phyloP scores from a whole-genome alignment of 2,329 filamentous ascomycete species.

The Escovopsis sp. region DNA sequence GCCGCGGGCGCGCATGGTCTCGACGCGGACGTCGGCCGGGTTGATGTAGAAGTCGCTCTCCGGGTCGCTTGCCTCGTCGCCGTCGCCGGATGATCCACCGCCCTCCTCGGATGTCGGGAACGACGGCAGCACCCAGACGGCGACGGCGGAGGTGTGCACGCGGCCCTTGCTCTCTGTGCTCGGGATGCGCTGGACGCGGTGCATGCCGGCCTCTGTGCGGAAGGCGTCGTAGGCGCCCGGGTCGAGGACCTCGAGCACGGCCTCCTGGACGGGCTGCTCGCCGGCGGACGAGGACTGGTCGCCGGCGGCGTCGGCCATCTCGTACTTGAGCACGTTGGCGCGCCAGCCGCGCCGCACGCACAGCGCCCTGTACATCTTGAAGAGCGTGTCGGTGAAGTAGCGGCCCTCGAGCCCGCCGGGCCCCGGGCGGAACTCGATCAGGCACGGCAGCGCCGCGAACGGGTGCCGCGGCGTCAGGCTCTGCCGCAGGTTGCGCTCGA shows the following conservation, averaged over 20 bases:
- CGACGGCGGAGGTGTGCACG: conserved; percentile 85
- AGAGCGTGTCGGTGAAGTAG: conserved; percentile 73
- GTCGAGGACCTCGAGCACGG: conserved; percentile 67
- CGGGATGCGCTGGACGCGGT: conserved; percentile 86
- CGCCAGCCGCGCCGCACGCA: conserved; percentile 56
- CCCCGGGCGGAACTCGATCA: conserved; percentile 83
- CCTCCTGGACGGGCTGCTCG: conserved; percentile 66
- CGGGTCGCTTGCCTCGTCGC: conserved; percentile 49
- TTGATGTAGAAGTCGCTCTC: conserved; percentile 86
- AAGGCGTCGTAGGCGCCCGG: conserved; percentile 68
- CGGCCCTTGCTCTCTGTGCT: conserved; percentile 82
- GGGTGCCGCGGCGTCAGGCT: conserved; percentile 77
- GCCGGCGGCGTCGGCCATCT: conserved; percentile 52
- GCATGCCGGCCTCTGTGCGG: conserved; percentile 81
- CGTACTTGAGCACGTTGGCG: conserved; percentile 61
- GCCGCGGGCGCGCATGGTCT: conserved; percentile 84
- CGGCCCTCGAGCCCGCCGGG: conserved; percentile 85
- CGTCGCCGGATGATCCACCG: conserved; percentile 27
- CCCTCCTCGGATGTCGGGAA: conserved; percentile 41
- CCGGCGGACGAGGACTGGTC: conserved; percentile 36
- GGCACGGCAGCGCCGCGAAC: conserved; percentile 77
- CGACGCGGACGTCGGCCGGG: conserved; percentile 63
- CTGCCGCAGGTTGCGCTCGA: conserved; percentile 55
- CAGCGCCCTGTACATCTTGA: conserved; percentile 79
- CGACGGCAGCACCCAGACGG: conserved; percentile 80